Evolutionary conservation across 2,329 filamentous ascomycete species (phyloP).

Genomic region (Aspergillus spinulosporus): DNA sequence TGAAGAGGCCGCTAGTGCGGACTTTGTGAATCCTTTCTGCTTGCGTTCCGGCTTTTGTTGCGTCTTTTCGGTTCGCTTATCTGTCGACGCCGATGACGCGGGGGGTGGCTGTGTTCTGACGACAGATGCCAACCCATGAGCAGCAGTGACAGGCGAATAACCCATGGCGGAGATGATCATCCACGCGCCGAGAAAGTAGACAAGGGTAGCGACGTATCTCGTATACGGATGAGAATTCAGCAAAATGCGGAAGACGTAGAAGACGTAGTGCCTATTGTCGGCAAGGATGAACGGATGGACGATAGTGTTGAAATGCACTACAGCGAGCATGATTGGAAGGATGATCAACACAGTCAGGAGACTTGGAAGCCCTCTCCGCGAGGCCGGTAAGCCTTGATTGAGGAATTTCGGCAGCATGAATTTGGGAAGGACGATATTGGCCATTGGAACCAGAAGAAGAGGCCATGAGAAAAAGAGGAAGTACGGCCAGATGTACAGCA

Average conservation of each 20-base stretch:
- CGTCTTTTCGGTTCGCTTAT: constrained; percentile 8
- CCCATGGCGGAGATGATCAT: constrained; percentile 65
- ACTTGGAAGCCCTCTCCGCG: constrained; percentile 41
- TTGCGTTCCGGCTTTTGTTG: constrained; percentile 25
- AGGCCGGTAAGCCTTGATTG: constrained; percentile 34
- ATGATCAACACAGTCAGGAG: constrained; percentile 38
- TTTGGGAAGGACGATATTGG: constrained; percentile 40
- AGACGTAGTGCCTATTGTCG: constrained; percentile 96
- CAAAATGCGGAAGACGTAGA: constrained; percentile 88
- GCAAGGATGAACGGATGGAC: constrained; percentile 94
- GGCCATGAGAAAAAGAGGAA: constrained; percentile 87
- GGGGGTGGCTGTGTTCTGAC: constrained; percentile 16
- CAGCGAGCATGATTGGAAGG: constrained; percentile 45
- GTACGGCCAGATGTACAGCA: constrained; percentile 94
- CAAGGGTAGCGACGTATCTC: constrained; percentile 66
- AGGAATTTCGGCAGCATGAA: constrained; percentile 36
- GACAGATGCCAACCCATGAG: constrained; percentile 24
- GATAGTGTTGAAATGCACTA: constrained; percentile 81
- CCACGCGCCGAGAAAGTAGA: constrained; percentile 72
- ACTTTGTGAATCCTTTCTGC: constrained; percentile 22
- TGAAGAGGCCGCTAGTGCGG: constrained; percentile 16
- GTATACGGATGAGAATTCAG: constrained; percentile 65
- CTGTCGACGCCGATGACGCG: constrained; percentile 5
- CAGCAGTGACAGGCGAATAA: constrained; percentile 33
- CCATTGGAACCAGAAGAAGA: constrained; percentile 61